Conservation (phyloP, 495 filamentous ascomycete species). For the Neurospora pannonica region DNA sequence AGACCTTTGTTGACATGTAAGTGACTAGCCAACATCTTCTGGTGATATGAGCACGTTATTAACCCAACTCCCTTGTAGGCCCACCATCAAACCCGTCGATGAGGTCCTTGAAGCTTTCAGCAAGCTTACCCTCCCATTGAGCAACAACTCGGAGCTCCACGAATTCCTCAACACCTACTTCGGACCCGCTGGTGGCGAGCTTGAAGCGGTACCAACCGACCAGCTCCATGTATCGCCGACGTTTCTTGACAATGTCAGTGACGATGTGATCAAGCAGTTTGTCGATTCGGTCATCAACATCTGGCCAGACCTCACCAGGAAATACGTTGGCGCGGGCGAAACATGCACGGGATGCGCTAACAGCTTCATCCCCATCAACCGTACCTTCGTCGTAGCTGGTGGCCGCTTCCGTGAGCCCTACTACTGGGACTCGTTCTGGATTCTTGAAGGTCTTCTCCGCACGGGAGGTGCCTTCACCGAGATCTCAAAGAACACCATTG, state of each 20-base stretch:
- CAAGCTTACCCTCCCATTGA: constrained; percentile 33
- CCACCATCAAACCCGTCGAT: constrained; percentile 33
- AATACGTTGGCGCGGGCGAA: constrained; percentile 30
- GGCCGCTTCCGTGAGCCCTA: constrained; percentile 43
- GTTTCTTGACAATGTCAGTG: constrained; percentile 34
- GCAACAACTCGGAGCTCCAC: constrained; percentile 38
- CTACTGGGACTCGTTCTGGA: constrained; percentile 48
- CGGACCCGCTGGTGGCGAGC: constrained; percentile 37
- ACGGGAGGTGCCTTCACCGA: constrained; percentile 38
- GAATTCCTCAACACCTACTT: constrained; percentile 37
- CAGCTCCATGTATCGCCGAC: constrained; percentile 31
- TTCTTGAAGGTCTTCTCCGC: constrained; percentile 38
- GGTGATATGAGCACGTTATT: constrained; percentile 2
- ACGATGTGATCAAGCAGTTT: constrained; percentile 37
- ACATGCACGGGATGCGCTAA: constrained; percentile 32
- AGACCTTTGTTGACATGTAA: constrained; percentile 46
- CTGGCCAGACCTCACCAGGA: constrained; percentile 41
- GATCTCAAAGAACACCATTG: constrained; percentile 41
- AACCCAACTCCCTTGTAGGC: constrained; percentile 18
- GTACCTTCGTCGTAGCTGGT: constrained; percentile 42
- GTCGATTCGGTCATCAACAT: constrained; percentile 39
- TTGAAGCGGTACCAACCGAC: constrained; percentile 30
- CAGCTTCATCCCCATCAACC: constrained; percentile 43
- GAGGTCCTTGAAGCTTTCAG: constrained; percentile 36
- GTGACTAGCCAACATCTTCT: constrained; percentile 1